Evolutionary conservation across 139 green algal species (phyloP).

Genomic region (Spirogloea muscicola): DNA sequence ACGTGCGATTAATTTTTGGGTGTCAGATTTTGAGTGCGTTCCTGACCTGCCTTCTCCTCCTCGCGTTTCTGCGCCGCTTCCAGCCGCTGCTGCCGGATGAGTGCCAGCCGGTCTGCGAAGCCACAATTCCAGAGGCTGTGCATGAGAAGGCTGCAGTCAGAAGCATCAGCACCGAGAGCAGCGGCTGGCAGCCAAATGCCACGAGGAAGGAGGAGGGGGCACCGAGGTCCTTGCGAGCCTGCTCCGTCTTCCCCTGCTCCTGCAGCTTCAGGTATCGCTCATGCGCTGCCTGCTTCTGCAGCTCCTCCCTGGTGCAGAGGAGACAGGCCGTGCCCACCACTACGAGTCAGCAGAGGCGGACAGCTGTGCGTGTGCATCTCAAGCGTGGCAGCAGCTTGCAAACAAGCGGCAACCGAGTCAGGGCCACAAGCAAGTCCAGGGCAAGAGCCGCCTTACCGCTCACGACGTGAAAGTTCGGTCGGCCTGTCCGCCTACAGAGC

Average conservation of each 20-base stretch:
- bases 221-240: constrained; percentile 46
- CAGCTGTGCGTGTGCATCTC: no score
- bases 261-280: constrained; percentile 51
- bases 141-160: neutral
- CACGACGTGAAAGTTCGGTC: no score
- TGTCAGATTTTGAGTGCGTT: no score
- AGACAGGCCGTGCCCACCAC: no score
- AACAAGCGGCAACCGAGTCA: no score
- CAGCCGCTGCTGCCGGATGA: constrained; percentile 38
- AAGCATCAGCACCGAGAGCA: neutral
- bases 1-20: no score
- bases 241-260: constrained; percentile 47
- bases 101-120: constrained; percentile 31
- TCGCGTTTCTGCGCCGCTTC: constrained; percentile 42
- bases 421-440: no score
- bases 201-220: neutral
- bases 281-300: constrained; percentile 43
- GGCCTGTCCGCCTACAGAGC: no score
- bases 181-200: neutral
- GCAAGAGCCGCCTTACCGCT: no score
- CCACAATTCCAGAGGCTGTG: neutral
- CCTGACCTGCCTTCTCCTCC: constrained; percentile 36
- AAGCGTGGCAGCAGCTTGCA: no score
- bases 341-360: no score
- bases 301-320: constrained; percentile 43